Conservation (phyloP, 202 grass and related monocot species). For the Alloteropsis angusta region DNA sequence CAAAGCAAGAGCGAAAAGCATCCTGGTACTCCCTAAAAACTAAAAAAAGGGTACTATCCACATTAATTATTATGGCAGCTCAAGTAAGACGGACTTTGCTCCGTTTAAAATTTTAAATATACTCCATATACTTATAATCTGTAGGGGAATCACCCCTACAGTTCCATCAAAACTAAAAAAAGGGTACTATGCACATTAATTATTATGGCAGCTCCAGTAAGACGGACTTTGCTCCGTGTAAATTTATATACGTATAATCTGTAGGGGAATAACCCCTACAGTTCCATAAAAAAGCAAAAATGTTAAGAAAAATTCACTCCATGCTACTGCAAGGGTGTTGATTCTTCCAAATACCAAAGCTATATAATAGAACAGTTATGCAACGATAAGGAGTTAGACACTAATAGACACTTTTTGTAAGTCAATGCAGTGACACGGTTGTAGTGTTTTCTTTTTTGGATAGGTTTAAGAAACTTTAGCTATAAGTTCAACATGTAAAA, state of each 20-base stretch:
- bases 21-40: not conserved
- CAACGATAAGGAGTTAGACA: not conserved
- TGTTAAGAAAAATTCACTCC: not conserved
- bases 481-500: not conserved
- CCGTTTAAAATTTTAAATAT: no score
- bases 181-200: not conserved
- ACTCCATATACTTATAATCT: no score
- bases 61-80: no score
- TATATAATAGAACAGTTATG: not conserved
- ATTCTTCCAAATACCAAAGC: not conserved
- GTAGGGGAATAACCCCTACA: no score
- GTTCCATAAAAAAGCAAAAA: not conserved
- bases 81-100: no score
- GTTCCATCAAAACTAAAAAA: no score
- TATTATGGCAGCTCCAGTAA: not conserved
- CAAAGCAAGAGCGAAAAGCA: not conserved
- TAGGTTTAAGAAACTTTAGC: not conserved
- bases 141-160: no score
- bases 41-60: no score
- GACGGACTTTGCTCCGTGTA: not conserved
- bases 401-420: not conserved
- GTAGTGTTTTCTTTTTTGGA: not conserved
- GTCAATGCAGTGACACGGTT: not conserved
- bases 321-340: not conserved
- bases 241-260: no score